phyloP scores from a whole-genome alignment of 345 rosid genomes.

The Angophora floribunda region DNA sequence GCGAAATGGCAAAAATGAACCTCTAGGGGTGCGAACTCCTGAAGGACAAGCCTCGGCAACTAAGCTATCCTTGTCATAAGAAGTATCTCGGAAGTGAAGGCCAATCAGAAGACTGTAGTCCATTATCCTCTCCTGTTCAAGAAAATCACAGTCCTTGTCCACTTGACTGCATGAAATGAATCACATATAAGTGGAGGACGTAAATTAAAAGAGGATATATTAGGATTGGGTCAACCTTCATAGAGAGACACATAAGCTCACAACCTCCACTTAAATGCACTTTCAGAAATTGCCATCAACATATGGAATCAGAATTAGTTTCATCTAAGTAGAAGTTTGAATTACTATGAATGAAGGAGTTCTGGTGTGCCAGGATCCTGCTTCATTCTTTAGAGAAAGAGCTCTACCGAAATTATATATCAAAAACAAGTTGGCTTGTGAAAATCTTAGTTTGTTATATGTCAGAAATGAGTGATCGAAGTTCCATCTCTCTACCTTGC shows the following conservation, averaged over 20 bases:
- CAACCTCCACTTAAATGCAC: not conserved
- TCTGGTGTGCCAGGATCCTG: not conserved
- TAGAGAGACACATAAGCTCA: not conserved
- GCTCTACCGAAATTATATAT: not conserved
- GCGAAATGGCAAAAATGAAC: constrained; percentile 21
- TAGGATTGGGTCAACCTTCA: not conserved
- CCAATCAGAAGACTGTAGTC: constrained; percentile 92
- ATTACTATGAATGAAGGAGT: not conserved
- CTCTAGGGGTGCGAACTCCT: constrained; percentile 36
- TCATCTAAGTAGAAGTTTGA: not conserved
- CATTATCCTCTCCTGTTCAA: constrained; percentile 93
- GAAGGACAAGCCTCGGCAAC: not conserved
- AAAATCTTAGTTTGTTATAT: not conserved
- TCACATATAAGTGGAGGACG: not conserved
- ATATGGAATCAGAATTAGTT: not conserved
- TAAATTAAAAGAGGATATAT: not conserved
- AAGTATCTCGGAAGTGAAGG: constrained; percentile 65
- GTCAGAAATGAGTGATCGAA: not conserved
- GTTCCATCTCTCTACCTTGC: not conserved
- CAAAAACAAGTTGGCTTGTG: not conserved
- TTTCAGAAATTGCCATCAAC: not conserved
- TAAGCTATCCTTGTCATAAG: constrained; percentile 16
- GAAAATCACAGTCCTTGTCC: constrained; percentile 87
- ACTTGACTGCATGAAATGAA: constrained; percentile 61
- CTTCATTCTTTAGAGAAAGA: not conserved